Percentiles rank a stretch among this genome's conserved stretches.
These are phyloP conservation scores for Sphagnum magellanicum DNA, from an alignment of 228 moss, liverwort and hornwort species.

Conservation along the genomic window DNA sequence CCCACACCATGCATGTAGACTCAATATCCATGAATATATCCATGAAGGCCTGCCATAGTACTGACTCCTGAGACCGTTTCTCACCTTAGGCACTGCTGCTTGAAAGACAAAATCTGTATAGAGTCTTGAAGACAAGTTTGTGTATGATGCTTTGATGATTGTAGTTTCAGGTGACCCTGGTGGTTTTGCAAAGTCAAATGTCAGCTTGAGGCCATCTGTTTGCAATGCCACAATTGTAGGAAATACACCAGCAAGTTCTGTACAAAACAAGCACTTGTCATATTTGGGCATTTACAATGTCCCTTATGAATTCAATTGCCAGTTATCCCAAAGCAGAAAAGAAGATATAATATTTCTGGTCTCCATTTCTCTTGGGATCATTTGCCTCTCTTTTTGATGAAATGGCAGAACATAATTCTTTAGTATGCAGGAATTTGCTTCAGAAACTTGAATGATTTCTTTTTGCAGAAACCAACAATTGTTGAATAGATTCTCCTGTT, in stretches of 20 bases:
- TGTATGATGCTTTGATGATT: conserved; percentile 61
- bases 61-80: not conserved
- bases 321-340: no score
- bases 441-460: no score
- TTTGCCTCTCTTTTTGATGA: no score
- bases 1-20: not conserved
- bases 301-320: no score
- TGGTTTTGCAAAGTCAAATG: conserved; percentile 67
- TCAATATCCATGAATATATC: not conserved
- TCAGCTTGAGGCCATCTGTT: conserved; percentile 63
- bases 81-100: conserved; percentile 95
- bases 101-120: conserved; percentile 85
- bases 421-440: no score
- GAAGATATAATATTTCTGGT: no score
- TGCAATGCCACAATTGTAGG: conserved; percentile 69
- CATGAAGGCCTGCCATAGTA: not conserved
- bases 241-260: conserved; percentile 17
- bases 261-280: not conserved
- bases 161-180: conserved; percentile 47
- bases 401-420: no score
- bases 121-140: conserved; percentile 49
- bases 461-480: no score
- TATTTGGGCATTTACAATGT: no score
- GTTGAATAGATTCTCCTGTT: no score
- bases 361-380: no score